Percentiles rank a stretch among this genome's conserved stretches.
These are phyloP conservation scores for Pseudozyma sp. DNA, from an alignment of 1,284 basidiomycete species.

Conservation along the genomic window DNA sequence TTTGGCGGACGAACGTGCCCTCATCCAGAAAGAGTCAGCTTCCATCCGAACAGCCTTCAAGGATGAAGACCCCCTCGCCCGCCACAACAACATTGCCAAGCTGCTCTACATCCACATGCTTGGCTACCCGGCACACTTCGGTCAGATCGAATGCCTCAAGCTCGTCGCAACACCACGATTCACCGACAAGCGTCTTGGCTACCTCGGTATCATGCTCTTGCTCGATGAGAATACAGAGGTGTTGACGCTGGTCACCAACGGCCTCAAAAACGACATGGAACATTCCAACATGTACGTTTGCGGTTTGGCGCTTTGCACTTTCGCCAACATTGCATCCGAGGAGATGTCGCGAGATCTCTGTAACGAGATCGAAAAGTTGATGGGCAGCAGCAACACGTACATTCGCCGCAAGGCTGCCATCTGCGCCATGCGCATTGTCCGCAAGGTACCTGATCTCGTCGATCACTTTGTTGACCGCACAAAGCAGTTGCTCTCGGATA, in stretches of 20 bases:
- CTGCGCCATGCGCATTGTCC: conserved; percentile 94
- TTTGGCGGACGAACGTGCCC: conserved; percentile 94
- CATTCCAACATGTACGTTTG: conserved; percentile 99
- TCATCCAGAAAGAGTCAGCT: conserved; percentile 98
- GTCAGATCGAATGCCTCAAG: conserved; percentile 99
- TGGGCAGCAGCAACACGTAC: conserved; percentile 97
- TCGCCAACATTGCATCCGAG: conserved; percentile 98
- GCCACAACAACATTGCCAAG: conserved; percentile 98
- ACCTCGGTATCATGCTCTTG: conserved; percentile 96
- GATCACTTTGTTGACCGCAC: conserved; percentile 92
- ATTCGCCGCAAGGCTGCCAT: conserved; percentile 99
- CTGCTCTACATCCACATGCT: conserved; percentile 99
- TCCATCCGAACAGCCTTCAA: conserved; percentile 97
- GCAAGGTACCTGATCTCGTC: conserved; percentile 94
- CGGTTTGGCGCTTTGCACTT: conserved; percentile 95
- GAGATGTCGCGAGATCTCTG: conserved; percentile 68
- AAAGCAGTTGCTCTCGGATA: conserved; percentile 90
- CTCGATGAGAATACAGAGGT: conserved; percentile 99
- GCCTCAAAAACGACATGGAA: conserved; percentile 99
- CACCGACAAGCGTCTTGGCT: conserved; percentile 95
- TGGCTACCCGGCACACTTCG: conserved; percentile 98
- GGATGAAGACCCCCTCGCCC: conserved; percentile 82
- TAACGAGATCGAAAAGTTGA: conserved; percentile 91
- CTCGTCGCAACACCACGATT: conserved; percentile 98
- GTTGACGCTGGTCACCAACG: conserved; percentile 96